Conservation (phyloP, 108 stramenopile genomes). For the Fistulifera pelliculosa region DNA sequence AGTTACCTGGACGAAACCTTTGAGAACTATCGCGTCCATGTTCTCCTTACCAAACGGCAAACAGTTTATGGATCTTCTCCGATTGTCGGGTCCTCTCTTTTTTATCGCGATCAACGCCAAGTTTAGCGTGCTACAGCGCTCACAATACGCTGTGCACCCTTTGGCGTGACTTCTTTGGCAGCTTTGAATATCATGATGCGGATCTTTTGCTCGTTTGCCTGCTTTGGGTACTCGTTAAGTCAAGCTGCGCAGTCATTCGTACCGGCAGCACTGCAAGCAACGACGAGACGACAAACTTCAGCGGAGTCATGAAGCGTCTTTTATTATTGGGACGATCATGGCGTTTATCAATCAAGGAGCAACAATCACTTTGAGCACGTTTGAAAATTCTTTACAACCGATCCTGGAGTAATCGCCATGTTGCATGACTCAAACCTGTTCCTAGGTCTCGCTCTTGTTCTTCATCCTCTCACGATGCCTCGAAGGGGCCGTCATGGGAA, state of each 20-base stretch:
- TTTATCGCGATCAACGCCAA: slow-evolving; percentile 71
- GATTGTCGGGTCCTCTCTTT: slow-evolving; percentile 79
- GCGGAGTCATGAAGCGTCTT: slow-evolving; percentile 16
- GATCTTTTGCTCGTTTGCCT: slow-evolving; percentile 89
- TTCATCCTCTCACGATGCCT: slow-evolving; percentile 76
- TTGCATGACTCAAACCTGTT: slow-evolving; percentile 33
- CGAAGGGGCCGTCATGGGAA: slow-evolving; percentile 67
- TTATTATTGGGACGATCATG: slow-evolving; percentile 11
- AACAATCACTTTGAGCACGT: slow-evolving; percentile 15
- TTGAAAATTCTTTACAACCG: slow-evolving; percentile 41
- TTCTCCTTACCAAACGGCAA: slow-evolving; percentile 46
- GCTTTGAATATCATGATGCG: slow-evolving; percentile 82
- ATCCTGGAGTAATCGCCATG: slow-evolving; percentile 38
- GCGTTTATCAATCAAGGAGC: slow-evolving; percentile 15
- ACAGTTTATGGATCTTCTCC: slow-evolving; percentile 42
- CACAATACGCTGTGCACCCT: slow-evolving; percentile 60
- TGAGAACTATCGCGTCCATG: slow-evolving; percentile 13
- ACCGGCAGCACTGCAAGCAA: slow-evolving; percentile 51
- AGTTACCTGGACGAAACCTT: background rate
- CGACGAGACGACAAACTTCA: slow-evolving; percentile 8
- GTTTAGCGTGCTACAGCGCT: slow-evolving; percentile 67
- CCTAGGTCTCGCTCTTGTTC: slow-evolving; percentile 33
- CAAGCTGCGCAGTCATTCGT: slow-evolving; percentile 87
- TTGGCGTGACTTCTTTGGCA: slow-evolving; percentile 71
- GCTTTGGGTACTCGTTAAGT: slow-evolving; percentile 80